Percentiles rank a stretch among this genome's conserved stretches.
phyloP scores from a whole-genome alignment of 306 rosid species.

The Vicia sativa region DNA sequence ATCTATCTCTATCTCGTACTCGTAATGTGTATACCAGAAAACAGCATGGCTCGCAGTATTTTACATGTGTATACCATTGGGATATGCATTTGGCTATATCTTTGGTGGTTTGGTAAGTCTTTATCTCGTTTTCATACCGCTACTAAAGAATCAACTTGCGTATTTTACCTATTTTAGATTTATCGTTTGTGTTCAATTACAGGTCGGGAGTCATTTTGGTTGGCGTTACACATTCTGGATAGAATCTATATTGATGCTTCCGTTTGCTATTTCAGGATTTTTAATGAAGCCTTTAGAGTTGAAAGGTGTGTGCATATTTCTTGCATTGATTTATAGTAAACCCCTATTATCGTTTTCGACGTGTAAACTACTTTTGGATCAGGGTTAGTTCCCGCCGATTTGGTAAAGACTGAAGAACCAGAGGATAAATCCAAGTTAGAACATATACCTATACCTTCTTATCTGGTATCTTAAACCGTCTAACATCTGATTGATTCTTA shows the following conservation, averaged over 20 bases:
- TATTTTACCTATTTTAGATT: not conserved
- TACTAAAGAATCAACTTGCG: not conserved
- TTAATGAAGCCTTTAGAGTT: constrained; percentile 72
- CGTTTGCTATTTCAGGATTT: constrained; percentile 76
- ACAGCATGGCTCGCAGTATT: constrained; percentile 72
- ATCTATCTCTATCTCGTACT: constrained; percentile 36
- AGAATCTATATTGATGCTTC: constrained; percentile 77
- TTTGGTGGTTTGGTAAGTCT: constrained; percentile 83
- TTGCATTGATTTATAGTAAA: constrained; percentile 28
- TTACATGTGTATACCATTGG: constrained; percentile 87
- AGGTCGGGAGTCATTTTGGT: constrained; percentile 66
- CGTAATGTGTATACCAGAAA: constrained; percentile 55
- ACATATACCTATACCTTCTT: too few relatives aligned
- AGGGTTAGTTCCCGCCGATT: constrained; percentile 62
- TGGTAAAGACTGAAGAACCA: constrained; percentile 38
- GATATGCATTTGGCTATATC: constrained; percentile 83
- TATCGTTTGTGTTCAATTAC: constrained; percentile 33
- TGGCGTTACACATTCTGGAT: constrained; percentile 84
- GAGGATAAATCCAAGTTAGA: constrained; percentile 55
- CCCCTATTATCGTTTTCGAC: constrained; percentile 21
- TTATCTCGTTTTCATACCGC: not conserved
- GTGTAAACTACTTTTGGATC: constrained; percentile 38
- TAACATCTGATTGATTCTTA: constrained; percentile 29
- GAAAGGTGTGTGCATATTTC: constrained; percentile 62
- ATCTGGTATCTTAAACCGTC: constrained; percentile 7